Conservation (phyloP, 1,284 basidiomycete species). For the Ganoderma boninense region DNA sequence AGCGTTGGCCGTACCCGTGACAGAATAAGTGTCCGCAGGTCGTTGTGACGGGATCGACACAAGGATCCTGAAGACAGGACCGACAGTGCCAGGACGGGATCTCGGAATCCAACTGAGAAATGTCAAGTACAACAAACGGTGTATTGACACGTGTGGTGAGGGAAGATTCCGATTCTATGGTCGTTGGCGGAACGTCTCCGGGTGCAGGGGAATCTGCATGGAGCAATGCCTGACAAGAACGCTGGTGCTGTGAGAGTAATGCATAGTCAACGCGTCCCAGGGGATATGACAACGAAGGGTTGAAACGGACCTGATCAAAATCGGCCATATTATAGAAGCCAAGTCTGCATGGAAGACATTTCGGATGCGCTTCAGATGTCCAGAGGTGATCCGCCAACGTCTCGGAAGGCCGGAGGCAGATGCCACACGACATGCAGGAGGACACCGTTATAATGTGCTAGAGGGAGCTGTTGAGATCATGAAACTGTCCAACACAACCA, state of each 20-base stretch:
- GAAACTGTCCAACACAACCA: neutral
- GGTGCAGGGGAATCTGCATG: neutral
- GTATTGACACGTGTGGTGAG: neutral
- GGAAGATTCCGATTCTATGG: neutral
- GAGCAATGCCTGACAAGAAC: neutral
- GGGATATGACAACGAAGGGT: neutral
- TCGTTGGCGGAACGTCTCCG: neutral
- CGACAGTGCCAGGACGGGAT: conserved; percentile 13
- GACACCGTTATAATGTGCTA: neutral
- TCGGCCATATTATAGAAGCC: neutral
- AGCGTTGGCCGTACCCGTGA: conserved; percentile 2
- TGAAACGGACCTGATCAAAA: neutral
- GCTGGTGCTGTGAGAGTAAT: neutral
- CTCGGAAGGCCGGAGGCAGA: neutral
- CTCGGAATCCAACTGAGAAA: neutral
- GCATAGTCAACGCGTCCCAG: neutral
- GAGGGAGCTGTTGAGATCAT: neutral
- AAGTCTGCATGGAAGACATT: neutral
- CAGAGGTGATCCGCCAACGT: neutral
- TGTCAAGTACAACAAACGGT: neutral
- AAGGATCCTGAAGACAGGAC: conserved; percentile 11
- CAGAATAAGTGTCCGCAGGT: conserved; percentile 24
- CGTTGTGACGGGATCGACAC: conserved; percentile 12
- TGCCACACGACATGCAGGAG: neutral
- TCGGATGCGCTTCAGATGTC: neutral